Evolutionary conservation across 352 stramenopile species (phyloP), one percentile per base, ranked within the genome.

Genomic region (Phytophthora citrophthora): DNA sequence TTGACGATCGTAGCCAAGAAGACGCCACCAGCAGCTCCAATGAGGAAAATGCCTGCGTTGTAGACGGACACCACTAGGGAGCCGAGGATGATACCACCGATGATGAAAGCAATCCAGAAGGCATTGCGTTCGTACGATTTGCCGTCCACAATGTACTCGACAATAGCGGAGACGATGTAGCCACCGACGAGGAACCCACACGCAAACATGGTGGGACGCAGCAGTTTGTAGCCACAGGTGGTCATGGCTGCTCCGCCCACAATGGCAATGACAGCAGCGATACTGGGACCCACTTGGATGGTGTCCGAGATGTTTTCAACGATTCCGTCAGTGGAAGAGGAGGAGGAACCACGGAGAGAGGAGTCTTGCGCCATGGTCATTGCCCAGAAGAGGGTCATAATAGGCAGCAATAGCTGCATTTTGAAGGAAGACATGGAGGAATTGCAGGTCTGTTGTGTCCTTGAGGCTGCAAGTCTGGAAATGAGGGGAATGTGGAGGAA

Each of bases 181-280:
- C 76, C 75, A 6, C 81, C 81, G 1, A 85, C 76, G 47, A 87
- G 63, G 64, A 88, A 88, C 7, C 78, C 81, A 47, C 78, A 86
- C 16, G 76, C 58, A 49, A 90, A 90, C 76, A 88, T 87, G 18
- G 79, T 77, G 29, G 78, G 81, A 13, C 81, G 81, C 23, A 90
- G 60, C 4, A 88, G 52, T 24, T 77, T 77, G 61, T 75, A 86
- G 47, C 81, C 81, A 16, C 63, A 86, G 11, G 74, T 69, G 20
- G 61, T 68, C 41, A 86, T 70, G 3, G 61, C 58, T 2, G 68
- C n/a, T 0, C 81, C 81, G 15, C 45, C 61, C 7, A 72, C 46
- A 48, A 88, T 86, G 29, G 81, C 71, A n/a, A 83, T 60, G n/a
- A 62, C 64, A 3, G 78, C 78, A 27, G 61, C 61, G 44, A 79